Percentiles rank a stretch among this genome's conserved stretches.
These are phyloP conservation scores for Exserohilum turcica DNA, from an alignment of 2,329 filamentous ascomycete genomes.

Conservation along the genomic window DNA sequence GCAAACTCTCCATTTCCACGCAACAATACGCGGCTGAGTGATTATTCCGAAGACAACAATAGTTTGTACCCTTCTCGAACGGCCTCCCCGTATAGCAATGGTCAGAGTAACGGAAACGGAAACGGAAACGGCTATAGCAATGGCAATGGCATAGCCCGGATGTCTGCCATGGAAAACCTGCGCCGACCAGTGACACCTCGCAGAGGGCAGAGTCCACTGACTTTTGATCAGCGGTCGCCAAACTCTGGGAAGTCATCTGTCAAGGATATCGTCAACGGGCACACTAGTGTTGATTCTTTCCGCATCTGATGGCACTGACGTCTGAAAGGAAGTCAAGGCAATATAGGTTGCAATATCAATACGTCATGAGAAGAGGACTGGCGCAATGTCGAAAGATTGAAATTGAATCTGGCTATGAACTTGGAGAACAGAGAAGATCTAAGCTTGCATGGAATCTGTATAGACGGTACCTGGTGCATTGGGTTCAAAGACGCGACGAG, in stretches of 20 bases:
- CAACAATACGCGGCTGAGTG: slow-evolving; percentile 7
- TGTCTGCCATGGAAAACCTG: slow-evolving; percentile 12
- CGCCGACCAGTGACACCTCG: slow-evolving; percentile 16
- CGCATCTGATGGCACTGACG: slow-evolving; percentile 13
- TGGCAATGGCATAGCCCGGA: slow-evolving; percentile 7
- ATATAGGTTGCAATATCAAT: not conserved
- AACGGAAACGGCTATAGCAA: not conserved
- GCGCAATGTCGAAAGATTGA: not conserved
- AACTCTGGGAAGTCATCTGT: slow-evolving; percentile 17
- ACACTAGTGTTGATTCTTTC: slow-evolving; percentile 23
- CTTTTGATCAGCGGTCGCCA: slow-evolving; percentile 17
- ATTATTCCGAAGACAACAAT: slow-evolving; percentile 14
- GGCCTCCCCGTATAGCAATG: not conserved
- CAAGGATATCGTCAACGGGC: slow-evolving; percentile 11
- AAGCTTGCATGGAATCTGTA: not conserved
- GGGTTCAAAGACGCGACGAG: slow-evolving; percentile 5
- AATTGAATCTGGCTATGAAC: not conserved
- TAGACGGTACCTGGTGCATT: not conserved
- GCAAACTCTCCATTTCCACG: not conserved
- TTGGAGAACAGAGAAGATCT: not conserved
- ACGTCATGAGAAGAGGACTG: not conserved
- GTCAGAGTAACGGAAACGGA: slow-evolving; percentile 3
- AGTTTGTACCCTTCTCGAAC: slow-evolving; percentile 1
- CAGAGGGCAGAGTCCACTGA: not conserved
- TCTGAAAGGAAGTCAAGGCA: not conserved